Conservation (phyloP, 305 asterid genomes). For the Solanum aculeatissimum region DNA sequence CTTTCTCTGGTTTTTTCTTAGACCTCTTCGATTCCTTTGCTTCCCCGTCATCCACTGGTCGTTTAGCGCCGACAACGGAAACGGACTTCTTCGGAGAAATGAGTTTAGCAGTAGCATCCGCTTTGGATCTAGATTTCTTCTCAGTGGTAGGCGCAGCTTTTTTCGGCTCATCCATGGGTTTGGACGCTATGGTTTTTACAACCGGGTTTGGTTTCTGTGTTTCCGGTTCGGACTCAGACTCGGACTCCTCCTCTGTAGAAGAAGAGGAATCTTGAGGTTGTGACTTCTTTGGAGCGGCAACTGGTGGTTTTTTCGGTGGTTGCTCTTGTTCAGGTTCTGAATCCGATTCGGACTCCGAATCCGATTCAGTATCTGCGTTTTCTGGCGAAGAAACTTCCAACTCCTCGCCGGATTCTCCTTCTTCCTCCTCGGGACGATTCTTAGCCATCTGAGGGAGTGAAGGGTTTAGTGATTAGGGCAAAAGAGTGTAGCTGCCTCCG, state of each 20-base stretch:
- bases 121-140: slow-evolving; percentile 23
- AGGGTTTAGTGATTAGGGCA: neutral
- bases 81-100: slow-evolving; percentile 24
- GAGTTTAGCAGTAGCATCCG: slow-evolving; percentile 3
- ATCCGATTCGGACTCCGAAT: neutral
- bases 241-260: slow-evolving; percentile 11
- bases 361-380: neutral
- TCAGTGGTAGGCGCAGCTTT: neutral
- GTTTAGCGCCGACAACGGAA: slow-evolving; percentile 16
- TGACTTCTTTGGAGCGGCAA: neutral
- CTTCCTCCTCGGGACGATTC: neutral
- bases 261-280: neutral
- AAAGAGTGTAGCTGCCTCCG: neutral
- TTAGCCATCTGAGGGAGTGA: neutral
- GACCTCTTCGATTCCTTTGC: slow-evolving; percentile 29
- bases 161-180: neutral
- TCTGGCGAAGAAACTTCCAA: neutral
- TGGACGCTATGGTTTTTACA: neutral
- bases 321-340: neutral
- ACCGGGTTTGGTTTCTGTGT: neutral
- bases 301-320: neutral
- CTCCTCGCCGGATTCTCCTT: neutral
- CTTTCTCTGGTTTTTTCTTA: slow-evolving; percentile 23
- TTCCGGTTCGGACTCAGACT: slow-evolving; percentile 16
- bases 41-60: slow-evolving; percentile 12